These are phyloP conservation scores for Marasmius fiardii DNA, from an alignment of 1,284 basidiomycete species.

Conservation along the genomic window DNA sequence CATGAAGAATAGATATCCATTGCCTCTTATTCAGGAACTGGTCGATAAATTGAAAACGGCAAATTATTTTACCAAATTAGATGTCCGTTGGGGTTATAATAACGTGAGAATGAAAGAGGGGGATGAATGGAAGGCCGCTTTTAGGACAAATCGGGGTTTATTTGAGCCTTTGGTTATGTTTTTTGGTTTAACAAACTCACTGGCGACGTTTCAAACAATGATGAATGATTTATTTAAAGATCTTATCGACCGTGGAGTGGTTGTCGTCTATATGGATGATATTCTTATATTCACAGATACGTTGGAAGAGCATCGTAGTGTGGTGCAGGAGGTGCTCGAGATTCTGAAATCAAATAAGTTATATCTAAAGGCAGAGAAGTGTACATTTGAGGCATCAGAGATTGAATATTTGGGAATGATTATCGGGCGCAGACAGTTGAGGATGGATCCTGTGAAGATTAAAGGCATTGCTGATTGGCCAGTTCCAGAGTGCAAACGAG, in stretches of 20 bases:
- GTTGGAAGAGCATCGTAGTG: slow-evolving; percentile 11
- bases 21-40: no score
- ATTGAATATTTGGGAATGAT: slow-evolving; percentile 33
- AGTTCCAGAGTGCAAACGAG: slow-evolving; percentile 20
- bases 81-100: slow-evolving; percentile 29
- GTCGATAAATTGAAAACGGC: no score
- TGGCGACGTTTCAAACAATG: no score
- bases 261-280: slow-evolving; percentile 19
- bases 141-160: slow-evolving; percentile 27
- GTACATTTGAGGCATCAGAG: slow-evolving; percentile 21
- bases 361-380: slow-evolving; percentile 26
- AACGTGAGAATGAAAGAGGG: slow-evolving; percentile 29
- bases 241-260: slow-evolving; percentile 14
- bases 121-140: slow-evolving; percentile 32
- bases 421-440: slow-evolving; percentile 21
- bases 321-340: slow-evolving; percentile 25
- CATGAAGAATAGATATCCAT: no score
- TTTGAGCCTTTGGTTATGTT: slow-evolving; percentile 31
- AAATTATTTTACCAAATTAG: slow-evolving; percentile 27
- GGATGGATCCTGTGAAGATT: slow-evolving; percentile 29
- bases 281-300: slow-evolving; percentile 16
- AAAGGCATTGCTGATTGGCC: slow-evolving; percentile 26
- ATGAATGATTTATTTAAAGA: slow-evolving; percentile 15
- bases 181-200: no score
- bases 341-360: slow-evolving; percentile 21